phyloP scores from a whole-genome alignment of 2,329 filamentous ascomycete genomes.

The Orbilia blumenaviensis region DNA sequence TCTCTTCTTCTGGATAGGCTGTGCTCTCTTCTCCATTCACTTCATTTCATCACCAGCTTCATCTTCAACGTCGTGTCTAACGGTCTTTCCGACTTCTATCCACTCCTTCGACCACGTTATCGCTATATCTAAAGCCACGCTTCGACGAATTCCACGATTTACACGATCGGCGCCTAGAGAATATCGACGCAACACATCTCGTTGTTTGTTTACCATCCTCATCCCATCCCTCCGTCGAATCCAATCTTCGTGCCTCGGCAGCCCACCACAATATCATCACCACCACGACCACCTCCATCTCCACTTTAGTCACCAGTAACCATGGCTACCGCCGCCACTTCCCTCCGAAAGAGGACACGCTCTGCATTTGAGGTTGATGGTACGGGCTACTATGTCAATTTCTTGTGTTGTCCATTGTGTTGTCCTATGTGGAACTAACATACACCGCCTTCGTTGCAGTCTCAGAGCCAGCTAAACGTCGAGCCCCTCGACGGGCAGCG shows the following conservation, averaged over 20 bases:
- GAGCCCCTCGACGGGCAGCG: conserved; percentile 33
- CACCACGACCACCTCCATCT: not conserved
- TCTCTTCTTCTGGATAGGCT: not conserved
- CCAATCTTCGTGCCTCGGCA: not conserved
- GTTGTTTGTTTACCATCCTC: conserved; percentile 45
- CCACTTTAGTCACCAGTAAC: not conserved
- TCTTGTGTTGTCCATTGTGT: not conserved
- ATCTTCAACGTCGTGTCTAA: not conserved
- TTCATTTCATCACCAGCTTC: not conserved
- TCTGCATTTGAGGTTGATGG: conserved; percentile 44
- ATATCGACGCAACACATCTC: conserved; percentile 43
- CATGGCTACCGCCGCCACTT: conserved; percentile 34
- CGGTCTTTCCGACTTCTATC: conserved; percentile 1
- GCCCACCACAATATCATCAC: conserved; percentile 8
- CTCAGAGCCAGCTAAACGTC: conserved; percentile 40
- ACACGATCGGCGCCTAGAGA: conserved; percentile 23
- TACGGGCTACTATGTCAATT: conserved; percentile 1
- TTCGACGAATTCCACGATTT: not conserved
- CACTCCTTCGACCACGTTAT: not conserved
- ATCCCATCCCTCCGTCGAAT: not conserved
- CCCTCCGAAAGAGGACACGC: conserved; percentile 41
- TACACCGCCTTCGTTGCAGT: not conserved
- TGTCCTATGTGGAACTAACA: not conserved
- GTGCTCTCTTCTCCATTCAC: not conserved
- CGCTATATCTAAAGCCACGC: not conserved